Percentiles rank a stretch among this genome's conserved stretches.
Evolutionary conservation across 129 eudicot species (phyloP).

Genomic region (Tagetes erecta): DNA sequence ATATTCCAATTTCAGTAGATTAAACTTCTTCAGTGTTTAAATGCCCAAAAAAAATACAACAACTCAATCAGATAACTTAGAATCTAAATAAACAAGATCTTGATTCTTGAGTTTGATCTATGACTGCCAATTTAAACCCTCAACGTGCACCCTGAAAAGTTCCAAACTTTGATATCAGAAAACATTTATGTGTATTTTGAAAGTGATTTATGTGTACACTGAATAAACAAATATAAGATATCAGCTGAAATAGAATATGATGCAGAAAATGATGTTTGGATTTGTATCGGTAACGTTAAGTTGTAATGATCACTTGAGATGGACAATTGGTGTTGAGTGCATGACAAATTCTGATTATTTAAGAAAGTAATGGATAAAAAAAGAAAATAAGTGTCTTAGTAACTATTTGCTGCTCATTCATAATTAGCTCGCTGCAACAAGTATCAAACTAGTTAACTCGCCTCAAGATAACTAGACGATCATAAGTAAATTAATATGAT

Average conservation of each 20-base stretch:
- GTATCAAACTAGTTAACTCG: background rate
- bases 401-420: background rate
- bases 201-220: slow-evolving; percentile 1
- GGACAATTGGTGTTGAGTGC: background rate
- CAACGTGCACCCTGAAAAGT: slow-evolving; percentile 26
- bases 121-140: slow-evolving; percentile 21
- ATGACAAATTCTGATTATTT: background rate
- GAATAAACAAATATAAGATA: background rate
- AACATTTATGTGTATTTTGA: slow-evolving; percentile 2
- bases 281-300: background rate
- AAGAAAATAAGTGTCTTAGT: background rate
- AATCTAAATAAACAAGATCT: slow-evolving; percentile 20
- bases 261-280: background rate
- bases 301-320: background rate
- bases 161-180: slow-evolving; percentile 26
- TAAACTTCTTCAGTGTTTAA: slow-evolving; percentile 25
- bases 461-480: background rate
- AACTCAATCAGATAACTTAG: slow-evolving; percentile 10
- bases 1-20: slow-evolving; percentile 34
- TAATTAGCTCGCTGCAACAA: too few relatives aligned
- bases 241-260: background rate
- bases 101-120: slow-evolving; percentile 27
- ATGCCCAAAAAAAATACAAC: slow-evolving; percentile 19
- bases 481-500: background rate
- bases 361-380: background rate